phyloP scores from a whole-genome alignment of 2,329 filamentous ascomycete genomes.

The Ascochyta viciae-villosae region DNA sequence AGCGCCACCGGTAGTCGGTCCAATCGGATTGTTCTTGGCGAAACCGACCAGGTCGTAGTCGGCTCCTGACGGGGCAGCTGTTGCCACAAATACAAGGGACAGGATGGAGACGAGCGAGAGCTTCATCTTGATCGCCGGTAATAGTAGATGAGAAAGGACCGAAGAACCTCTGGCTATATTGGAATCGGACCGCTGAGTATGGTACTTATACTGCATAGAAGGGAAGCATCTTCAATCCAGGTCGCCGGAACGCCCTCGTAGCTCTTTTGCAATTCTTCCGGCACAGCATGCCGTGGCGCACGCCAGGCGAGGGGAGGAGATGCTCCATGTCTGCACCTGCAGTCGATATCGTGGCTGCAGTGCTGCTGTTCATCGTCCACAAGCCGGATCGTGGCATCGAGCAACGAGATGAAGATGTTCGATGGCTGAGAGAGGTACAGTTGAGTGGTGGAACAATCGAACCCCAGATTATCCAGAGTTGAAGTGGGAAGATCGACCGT shows the following conservation, averaged over 20 bases:
- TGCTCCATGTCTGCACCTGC: constrained; percentile 4
- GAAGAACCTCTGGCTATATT: constrained; percentile 3
- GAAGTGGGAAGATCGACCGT: constrained; percentile 21
- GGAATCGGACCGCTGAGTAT: background rate
- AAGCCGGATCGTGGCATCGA: constrained; percentile 14
- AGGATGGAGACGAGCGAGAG: constrained; percentile 30
- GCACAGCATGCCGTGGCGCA: constrained; percentile 12
- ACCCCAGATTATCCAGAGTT: constrained; percentile 25
- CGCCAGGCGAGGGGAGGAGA: background rate
- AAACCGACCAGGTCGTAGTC: constrained; percentile 43
- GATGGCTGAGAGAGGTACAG: constrained; percentile 18
- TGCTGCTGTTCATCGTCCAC: constrained; percentile 14
- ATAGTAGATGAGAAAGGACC: constrained; percentile 1
- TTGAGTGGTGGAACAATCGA: constrained; percentile 33
- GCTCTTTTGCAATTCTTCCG: constrained; percentile 23
- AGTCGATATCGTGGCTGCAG: background rate
- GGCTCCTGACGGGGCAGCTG: constrained; percentile 26
- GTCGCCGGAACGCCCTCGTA: constrained; percentile 5
- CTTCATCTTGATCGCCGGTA: constrained; percentile 30
- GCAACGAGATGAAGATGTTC: constrained; percentile 16
- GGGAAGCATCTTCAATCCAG: background rate
- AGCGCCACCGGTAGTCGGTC: constrained; percentile 43
- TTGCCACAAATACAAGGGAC: constrained; percentile 24
- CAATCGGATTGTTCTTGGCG: constrained; percentile 44
- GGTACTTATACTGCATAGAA: constrained; percentile 13